Evolutionary conservation across 2,329 filamentous ascomycete species (phyloP).

Genomic region (Xylariaceae sp.): DNA sequence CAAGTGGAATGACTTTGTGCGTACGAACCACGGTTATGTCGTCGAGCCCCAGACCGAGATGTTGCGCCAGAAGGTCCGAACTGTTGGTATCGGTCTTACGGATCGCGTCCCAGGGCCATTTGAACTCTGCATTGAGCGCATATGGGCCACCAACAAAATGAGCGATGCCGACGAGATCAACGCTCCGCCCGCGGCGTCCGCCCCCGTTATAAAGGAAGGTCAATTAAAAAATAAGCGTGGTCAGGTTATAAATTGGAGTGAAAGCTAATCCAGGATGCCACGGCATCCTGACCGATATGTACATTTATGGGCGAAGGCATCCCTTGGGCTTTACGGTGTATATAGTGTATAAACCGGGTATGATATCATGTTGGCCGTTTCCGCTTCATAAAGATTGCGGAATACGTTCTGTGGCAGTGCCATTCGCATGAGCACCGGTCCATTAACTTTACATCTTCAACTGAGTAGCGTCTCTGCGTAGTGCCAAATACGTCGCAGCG

Average conservation of each 20-base stretch:
- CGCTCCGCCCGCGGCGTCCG: constrained; percentile 10
- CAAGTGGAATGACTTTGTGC: constrained; percentile 86
- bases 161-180: constrained; percentile 34
- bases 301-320: constrained; percentile 5
- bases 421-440: constrained; percentile 2
- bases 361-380: too few species aligned
- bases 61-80: constrained; percentile 78
- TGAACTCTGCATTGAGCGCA: constrained; percentile 75
- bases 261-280: constrained; percentile 21
- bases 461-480: constrained; percentile 44
- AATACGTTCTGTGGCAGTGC: constrained; percentile 1
- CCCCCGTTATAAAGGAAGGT: constrained; percentile 31
- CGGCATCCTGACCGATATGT: constrained; percentile 3
- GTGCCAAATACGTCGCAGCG: constrained; percentile 59
- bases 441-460: constrained; percentile 22
- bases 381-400: background rate
- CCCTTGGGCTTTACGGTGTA: constrained; percentile 5
- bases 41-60: constrained; percentile 92
- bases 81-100: constrained; percentile 81
- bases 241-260: constrained; percentile 40
- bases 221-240: constrained; percentile 42
- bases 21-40: constrained; percentile 88
- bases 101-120: constrained; percentile 87
- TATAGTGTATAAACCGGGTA: too few species aligned
- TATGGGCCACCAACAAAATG: constrained; percentile 82